phyloP scores from a whole-genome alignment of 2,329 filamentous ascomycete species.

The Alternaria burnsii region DNA sequence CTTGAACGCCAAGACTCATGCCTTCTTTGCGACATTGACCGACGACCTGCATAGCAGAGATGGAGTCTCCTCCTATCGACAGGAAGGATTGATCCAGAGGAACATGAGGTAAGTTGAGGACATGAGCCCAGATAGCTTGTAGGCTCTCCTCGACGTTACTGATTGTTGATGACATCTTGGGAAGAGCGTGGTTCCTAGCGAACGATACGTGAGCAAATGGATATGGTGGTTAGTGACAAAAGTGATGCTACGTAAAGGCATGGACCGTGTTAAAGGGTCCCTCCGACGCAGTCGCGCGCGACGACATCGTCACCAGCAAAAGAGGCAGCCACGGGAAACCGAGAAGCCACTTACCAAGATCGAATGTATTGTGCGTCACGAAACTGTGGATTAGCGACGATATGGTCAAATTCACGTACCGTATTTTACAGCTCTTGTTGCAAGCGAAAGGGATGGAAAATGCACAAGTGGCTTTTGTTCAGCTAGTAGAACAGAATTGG shows the following conservation, averaged over 20 bases:
- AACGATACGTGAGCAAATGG: neutral
- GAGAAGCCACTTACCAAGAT: slow-evolving; percentile 20
- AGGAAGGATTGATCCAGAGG: slow-evolving; percentile 51
- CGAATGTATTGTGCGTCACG: slow-evolving; percentile 18
- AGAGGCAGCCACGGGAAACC: neutral
- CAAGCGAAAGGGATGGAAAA: neutral
- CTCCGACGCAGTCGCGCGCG: neutral
- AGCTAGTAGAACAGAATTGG: neutral
- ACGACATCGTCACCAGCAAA: neutral
- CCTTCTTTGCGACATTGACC: slow-evolving; percentile 57
- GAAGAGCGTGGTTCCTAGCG: slow-evolving; percentile 9
- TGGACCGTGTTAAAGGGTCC: neutral
- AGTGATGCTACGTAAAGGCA: neutral
- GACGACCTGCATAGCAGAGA: slow-evolving; percentile 61
- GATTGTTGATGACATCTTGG: slow-evolving; percentile 14
- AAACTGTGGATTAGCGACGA: slow-evolving; percentile 12
- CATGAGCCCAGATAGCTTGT: slow-evolving; percentile 42
- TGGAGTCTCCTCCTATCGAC: slow-evolving; percentile 59
- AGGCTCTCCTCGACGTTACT: slow-evolving; percentile 29
- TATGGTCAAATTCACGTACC: slow-evolving; percentile 8
- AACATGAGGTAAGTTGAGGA: slow-evolving; percentile 42
- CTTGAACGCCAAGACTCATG: slow-evolving; percentile 58
- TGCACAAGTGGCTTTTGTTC: neutral
- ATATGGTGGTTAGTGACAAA: neutral
- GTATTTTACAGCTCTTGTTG: neutral